These are phyloP conservation scores for Diospyros lotus DNA, from an alignment of 148 eudicot genomes.

Conservation along the genomic window DNA sequence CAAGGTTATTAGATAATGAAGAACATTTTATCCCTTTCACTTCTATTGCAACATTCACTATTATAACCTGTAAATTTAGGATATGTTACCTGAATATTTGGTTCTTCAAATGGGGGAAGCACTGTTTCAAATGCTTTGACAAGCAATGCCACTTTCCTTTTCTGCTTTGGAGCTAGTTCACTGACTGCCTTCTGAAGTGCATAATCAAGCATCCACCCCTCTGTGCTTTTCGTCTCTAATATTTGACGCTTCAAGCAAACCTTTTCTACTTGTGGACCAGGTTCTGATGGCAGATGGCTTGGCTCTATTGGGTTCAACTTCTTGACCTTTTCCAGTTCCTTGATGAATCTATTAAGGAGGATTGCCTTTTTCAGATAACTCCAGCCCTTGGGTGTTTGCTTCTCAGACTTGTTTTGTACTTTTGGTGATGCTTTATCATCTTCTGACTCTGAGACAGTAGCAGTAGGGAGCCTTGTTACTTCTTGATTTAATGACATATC, in stretches of 20 bases:
- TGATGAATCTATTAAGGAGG: conserved; percentile 58
- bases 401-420: conserved; percentile 26
- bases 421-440: conserved; percentile 23
- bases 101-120: conserved; percentile 40
- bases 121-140: conserved; percentile 86
- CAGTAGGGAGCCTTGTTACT: conserved; percentile 7
- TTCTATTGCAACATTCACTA: conserved; percentile 4
- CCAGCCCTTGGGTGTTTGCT: conserved; percentile 46
- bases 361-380: conserved; percentile 67
- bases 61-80: conserved; percentile 5
- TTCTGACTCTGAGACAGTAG: conserved; percentile 12
- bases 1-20: not conserved
- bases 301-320: conserved; percentile 49
- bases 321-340: conserved; percentile 66
- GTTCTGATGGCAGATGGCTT: conserved; percentile 28
- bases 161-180: conserved; percentile 75
- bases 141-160: conserved; percentile 65
- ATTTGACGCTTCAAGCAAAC: conserved; percentile 54
- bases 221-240: conserved; percentile 46
- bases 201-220: conserved; percentile 94
- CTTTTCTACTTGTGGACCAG: conserved; percentile 48
- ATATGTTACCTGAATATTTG: conserved; percentile 17
- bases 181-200: conserved; percentile 72
- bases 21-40: not conserved
- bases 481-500: conserved; percentile 22